A percentile compares a stretch with the other conserved stretches of the same genome.
Evolutionary conservation across 441 rosid genomes (phyloP).

Genomic region (Jatropha multifida): DNA sequence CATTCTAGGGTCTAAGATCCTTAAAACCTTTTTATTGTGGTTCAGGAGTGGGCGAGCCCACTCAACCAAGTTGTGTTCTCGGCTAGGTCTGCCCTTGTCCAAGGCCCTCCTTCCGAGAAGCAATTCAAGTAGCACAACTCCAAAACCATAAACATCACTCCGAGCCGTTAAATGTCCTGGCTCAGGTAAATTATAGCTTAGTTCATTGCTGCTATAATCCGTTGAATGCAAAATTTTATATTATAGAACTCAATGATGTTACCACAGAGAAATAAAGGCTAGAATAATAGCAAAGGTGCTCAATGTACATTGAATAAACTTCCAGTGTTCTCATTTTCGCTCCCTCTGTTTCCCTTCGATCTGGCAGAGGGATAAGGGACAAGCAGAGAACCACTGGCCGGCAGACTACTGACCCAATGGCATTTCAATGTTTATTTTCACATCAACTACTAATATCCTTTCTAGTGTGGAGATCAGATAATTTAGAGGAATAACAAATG

Average conservation of each 20-base stretch:
- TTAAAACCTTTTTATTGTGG: slow-evolving; percentile 79
- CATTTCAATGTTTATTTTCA: not conserved
- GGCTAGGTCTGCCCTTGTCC: slow-evolving; percentile 91
- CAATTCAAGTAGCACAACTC: slow-evolving; percentile 93
- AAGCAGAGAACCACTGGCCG: not conserved
- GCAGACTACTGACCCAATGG: not conserved
- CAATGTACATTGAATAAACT: not conserved
- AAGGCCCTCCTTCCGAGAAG: slow-evolving; percentile 93
- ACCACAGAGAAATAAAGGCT: not conserved
- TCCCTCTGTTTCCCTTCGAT: not conserved
- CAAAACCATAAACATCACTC: slow-evolving; percentile 96
- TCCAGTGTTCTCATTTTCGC: not conserved
- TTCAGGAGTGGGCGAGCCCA: slow-evolving; percentile 96
- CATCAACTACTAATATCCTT: not conserved
- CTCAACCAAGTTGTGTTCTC: slow-evolving; percentile 93
- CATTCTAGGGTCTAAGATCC: slow-evolving; percentile 88
- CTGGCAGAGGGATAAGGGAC: not conserved
- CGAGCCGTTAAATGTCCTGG: slow-evolving; percentile 92
- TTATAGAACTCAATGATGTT: not conserved
- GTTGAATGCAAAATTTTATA: not conserved
- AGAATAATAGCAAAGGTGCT: not conserved
- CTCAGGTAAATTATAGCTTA: slow-evolving; percentile 23
- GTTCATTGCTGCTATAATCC: slow-evolving; percentile 2
- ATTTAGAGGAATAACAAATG: too few species aligned
- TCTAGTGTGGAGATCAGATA: not conserved